Evolutionary conservation across 179 eudicot genomes (phyloP), one percentile per base, ranked within the genome.

Genomic region (Beta corolliflora): DNA sequence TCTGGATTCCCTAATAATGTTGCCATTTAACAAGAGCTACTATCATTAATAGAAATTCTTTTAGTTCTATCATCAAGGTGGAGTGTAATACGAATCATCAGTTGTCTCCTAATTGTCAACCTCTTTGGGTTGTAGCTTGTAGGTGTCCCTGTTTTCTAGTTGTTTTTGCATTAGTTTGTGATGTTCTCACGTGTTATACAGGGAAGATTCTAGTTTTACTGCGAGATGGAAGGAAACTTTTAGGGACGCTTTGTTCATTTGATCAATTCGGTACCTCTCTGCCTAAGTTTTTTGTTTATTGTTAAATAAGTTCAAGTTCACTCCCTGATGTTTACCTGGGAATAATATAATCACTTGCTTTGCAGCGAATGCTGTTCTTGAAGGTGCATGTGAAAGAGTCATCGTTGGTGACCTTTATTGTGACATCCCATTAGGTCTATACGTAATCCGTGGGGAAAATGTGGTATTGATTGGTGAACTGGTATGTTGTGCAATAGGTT

Each of bases 321-420:
- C 18, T 76, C 14, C 45, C 41, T 81, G 61, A 56, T 71, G 19
- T 68, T 67, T 55, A 69, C 78, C 84, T 82, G 80, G 79, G 16
- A 76, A 73, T 46, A 31, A 19, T 72, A 21, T 36, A 10, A 25
- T 54, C 46, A 23, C 70, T 79, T 82, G 71, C 52, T 46, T 87
- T n/a, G 81, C 91, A 94, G 98, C 98, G 5, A 94, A 94, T 83
- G 98, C 92, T 76, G 98, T 94, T 81, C 94, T 94, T 64, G 97
- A 92, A 93, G 93, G 97, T 81, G 97, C 98, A 66, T 93, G 97
- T 81, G 98, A 94, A 79, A 93, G 97, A 79, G 93, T 92, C 52
- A 93, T 94, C 75, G 98, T 94, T 23, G 98, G 97, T 69, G 97
- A 93, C 59, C 88, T 91, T 58, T 94, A 94, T 77, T 94, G 96